These are phyloP conservation scores for Aureobasidium melanogenum DNA, from an alignment of 2,329 filamentous ascomycete species.

Conservation along the genomic window DNA sequence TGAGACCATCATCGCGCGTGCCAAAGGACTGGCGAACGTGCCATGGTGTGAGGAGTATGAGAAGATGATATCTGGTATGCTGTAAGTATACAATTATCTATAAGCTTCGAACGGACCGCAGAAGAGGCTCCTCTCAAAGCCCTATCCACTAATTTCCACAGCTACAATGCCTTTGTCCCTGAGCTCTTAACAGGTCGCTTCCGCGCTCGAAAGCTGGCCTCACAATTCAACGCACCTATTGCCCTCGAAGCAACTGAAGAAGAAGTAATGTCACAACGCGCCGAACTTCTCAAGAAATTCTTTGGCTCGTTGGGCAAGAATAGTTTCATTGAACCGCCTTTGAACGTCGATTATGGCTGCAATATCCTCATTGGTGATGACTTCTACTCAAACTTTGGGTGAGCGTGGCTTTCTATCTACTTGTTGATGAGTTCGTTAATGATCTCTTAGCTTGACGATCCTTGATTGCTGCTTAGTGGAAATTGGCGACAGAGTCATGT, in stretches of 20 bases:
- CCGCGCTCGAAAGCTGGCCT: constrained; percentile 45
- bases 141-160: constrained; percentile 19
- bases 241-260: constrained; percentile 25
- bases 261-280: constrained; percentile 21
- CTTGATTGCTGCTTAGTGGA: constrained; percentile 45
- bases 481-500: constrained; percentile 44
- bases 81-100: constrained; percentile 31
- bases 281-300: constrained; percentile 21
- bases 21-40: constrained; percentile 41
- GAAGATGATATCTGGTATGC: constrained; percentile 56
- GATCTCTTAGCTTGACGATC: constrained; percentile 29
- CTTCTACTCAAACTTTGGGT: constrained; percentile 56
- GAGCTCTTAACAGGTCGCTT: constrained; percentile 44
- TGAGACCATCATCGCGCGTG: constrained; percentile 17
- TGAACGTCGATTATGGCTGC: constrained; percentile 57
- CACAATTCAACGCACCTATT: constrained; percentile 51
- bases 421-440: not conserved
- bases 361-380: constrained; percentile 53
- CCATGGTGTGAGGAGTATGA: constrained; percentile 55
- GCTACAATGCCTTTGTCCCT: constrained; percentile 43
- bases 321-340: constrained; percentile 51
- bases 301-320: constrained; percentile 27
- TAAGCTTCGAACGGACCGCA: no score
- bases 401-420: not conserved
- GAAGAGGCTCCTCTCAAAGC: not conserved